A percentile compares a stretch with the other conserved stretches of the same genome.
These are phyloP conservation scores for Mollisia scopiformis DNA, from an alignment of 2,329 filamentous ascomycete species.

Conservation along the genomic window DNA sequence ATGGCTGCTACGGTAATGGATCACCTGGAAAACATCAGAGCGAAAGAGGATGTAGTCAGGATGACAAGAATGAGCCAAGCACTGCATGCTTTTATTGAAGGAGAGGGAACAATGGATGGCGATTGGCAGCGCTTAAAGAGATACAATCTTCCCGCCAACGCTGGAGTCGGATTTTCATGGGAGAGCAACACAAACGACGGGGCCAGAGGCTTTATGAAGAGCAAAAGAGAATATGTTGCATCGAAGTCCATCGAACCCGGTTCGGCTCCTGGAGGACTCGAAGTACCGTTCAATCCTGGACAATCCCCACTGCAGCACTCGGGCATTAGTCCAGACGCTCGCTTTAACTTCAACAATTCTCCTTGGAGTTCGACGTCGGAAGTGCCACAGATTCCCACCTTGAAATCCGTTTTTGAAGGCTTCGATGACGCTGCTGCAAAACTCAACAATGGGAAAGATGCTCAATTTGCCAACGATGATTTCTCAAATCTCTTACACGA, in stretches of 20 bases:
- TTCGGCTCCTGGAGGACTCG: not conserved
- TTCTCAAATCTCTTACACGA: constrained; percentile 25
- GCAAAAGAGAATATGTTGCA: constrained; percentile 8
- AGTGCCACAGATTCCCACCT: constrained; percentile 11
- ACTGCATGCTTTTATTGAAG: constrained; percentile 55
- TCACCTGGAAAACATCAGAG: constrained; percentile 60
- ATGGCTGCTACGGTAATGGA: constrained; percentile 59
- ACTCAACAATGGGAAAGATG: constrained; percentile 13
- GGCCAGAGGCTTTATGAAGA: constrained; percentile 6
- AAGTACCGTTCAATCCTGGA: not conserved
- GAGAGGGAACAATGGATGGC: constrained; percentile 34
- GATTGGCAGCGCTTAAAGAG: constrained; percentile 28
- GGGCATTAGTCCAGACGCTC: constrained; percentile 8
- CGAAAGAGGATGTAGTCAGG: constrained; percentile 52
- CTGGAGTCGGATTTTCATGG: constrained; percentile 28
- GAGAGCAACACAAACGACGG: constrained; percentile 25
- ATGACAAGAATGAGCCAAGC: constrained; percentile 56
- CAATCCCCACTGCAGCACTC: constrained; percentile 27
- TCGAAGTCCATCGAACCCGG: not conserved
- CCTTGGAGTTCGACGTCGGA: constrained; percentile 26
- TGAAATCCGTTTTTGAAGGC: constrained; percentile 22
- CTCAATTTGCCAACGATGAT: constrained; percentile 21
- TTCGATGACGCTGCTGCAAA: constrained; percentile 10
- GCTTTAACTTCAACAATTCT: constrained; percentile 26
- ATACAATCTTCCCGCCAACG: constrained; percentile 25